Conservation (phyloP, 179 eudicot genomes). For the Beta corolliflora region DNA sequence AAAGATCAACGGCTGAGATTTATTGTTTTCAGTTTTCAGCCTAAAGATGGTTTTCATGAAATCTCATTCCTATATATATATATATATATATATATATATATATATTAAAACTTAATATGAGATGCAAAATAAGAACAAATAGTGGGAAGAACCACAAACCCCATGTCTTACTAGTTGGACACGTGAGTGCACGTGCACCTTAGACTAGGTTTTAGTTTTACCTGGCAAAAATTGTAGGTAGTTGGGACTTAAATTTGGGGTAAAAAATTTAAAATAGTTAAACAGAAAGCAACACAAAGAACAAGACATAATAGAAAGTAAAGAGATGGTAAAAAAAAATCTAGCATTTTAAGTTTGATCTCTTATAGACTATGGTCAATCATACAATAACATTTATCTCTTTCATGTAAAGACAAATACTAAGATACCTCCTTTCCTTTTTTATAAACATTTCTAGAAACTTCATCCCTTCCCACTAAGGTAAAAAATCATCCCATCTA, state of each 20-base stretch:
- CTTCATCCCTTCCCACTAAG: constrained; percentile 27
- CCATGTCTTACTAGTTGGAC: not conserved
- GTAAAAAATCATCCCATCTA: constrained; percentile 30
- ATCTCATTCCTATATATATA: too few relatives aligned
- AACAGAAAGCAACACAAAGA: constrained; percentile 25
- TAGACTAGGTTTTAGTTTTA: not conserved
- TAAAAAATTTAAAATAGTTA: not conserved
- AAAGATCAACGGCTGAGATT: too few relatives aligned
- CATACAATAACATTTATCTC: constrained; percentile 16
- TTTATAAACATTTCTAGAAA: constrained; percentile 40
- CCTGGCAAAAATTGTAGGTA: constrained; percentile 5
- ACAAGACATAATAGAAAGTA: constrained; percentile 24
- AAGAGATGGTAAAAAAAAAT: not conserved
- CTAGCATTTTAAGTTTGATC: too few relatives aligned
- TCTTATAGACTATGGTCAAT: constrained; percentile 13
- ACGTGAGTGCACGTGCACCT: not conserved
- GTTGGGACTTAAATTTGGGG: constrained; percentile 23
- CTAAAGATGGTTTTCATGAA: too few relatives aligned
- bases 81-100: too few relatives aligned
- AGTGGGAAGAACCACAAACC: not conserved
- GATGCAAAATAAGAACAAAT: too few relatives aligned
- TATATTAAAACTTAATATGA: too few relatives aligned
- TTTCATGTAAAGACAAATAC: constrained; percentile 41
- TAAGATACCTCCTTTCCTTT: constrained; percentile 42
- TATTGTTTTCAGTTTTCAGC: too few relatives aligned